Conservation (phyloP, 139 green algal genomes). For the Tetraselmis chui region DNA sequence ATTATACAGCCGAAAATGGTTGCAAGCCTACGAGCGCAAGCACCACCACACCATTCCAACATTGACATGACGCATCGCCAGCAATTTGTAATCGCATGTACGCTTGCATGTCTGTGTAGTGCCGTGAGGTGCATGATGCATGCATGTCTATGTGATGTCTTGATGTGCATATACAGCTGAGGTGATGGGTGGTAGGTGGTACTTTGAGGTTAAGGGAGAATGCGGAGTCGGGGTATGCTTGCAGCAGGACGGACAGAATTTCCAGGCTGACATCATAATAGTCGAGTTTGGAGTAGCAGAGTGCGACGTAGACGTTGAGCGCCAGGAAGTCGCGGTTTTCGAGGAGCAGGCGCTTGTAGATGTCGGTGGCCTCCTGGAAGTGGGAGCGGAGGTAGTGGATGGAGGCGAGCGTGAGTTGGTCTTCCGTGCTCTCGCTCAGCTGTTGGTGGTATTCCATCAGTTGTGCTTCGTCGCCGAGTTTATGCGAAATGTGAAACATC, state of each 20-base stretch:
- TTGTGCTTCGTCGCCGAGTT: conserved; percentile 52
- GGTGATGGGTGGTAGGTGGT: neutral
- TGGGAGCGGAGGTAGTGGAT: conserved; percentile 53
- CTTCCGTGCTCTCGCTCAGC: conserved; percentile 61
- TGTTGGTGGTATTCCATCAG: conserved; percentile 63
- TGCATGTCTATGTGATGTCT: too few species aligned
- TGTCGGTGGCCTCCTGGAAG: conserved; percentile 64
- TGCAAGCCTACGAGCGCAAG: conserved; percentile 38
- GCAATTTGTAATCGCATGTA: too few species aligned
- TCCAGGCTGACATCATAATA: conserved; percentile 80
- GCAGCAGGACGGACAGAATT: conserved; percentile 54
- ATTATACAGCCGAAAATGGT: conserved; percentile 53
- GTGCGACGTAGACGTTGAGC: conserved; percentile 73
- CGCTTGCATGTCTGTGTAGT: too few species aligned
- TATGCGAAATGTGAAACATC: conserved; percentile 69
- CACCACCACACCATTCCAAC: too few species aligned
- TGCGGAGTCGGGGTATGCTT: conserved; percentile 41
- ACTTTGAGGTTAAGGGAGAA: conserved; percentile 69
- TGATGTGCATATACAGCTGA: neutral
- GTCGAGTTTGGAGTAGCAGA: conserved; percentile 83
- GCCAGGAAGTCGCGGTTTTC: conserved; percentile 61
- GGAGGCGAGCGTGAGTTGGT: conserved; percentile 68
- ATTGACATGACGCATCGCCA: too few species aligned
- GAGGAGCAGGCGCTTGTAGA: conserved; percentile 76
- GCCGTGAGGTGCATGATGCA: too few species aligned